These are phyloP conservation scores for Hebeloma cylindrosporum DNA, from an alignment of 768 basidiomycete genomes.

Conservation along the genomic window DNA sequence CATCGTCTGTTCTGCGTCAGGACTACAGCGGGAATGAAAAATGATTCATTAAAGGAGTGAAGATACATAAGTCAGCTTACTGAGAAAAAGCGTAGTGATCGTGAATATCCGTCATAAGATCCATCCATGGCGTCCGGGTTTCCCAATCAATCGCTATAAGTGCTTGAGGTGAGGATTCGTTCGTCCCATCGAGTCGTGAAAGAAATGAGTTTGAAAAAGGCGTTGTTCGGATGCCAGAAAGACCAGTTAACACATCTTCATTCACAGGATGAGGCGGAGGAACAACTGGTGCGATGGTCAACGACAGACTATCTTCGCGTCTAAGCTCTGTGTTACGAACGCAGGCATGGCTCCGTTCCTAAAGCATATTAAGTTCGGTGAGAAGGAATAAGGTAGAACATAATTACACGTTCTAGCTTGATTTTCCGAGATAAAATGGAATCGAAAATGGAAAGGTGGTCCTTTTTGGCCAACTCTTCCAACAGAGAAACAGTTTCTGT, in stretches of 20 bases:
- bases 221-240: slow-evolving; percentile 59
- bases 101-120: slow-evolving; percentile 69
- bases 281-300: slow-evolving; percentile 23
- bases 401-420: slow-evolving; percentile 42
- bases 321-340: no score
- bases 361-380: no score
- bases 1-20: slow-evolving; percentile 46
- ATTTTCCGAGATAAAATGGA: slow-evolving; percentile 44
- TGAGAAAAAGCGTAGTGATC: slow-evolving; percentile 62
- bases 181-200: slow-evolving; percentile 57
- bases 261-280: slow-evolving; percentile 26
- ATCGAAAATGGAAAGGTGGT: slow-evolving; percentile 27
- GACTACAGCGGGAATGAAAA: slow-evolving; percentile 37
- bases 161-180: slow-evolving; percentile 28
- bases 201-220: slow-evolving; percentile 66
- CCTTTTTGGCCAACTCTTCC: slow-evolving; percentile 19
- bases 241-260: slow-evolving; percentile 44
- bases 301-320: no score
- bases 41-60: not conserved
- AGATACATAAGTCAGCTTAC: slow-evolving; percentile 40
- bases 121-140: slow-evolving; percentile 69
- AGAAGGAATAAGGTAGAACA: not conserved
- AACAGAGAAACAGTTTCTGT: slow-evolving; percentile 29
- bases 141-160: slow-evolving; percentile 73
- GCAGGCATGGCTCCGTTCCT: no score